Percentiles rank a stretch among this genome's conserved stretches.
These are phyloP conservation scores for Vigna hirtella DNA, from an alignment of 306 rosid species.

Conservation along the genomic window DNA sequence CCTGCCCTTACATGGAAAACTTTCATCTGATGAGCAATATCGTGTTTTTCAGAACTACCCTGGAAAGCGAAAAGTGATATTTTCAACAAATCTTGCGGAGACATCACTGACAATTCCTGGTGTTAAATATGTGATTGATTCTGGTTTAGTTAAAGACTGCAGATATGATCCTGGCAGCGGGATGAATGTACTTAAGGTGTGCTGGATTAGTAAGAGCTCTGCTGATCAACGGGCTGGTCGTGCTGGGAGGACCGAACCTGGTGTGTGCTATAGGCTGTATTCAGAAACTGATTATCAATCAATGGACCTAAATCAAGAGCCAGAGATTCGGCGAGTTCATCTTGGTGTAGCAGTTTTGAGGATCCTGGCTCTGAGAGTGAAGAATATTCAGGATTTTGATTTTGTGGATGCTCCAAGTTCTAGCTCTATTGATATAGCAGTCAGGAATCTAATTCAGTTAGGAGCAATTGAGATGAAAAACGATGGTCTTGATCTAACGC, in stretches of 20 bases:
- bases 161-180: constrained; percentile 86
- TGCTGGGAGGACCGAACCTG: constrained; percentile 97
- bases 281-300: constrained; percentile 70
- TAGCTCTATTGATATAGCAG: constrained; percentile 83
- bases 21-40: constrained; percentile 77
- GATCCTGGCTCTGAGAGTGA: constrained; percentile 86
- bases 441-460: constrained; percentile 76
- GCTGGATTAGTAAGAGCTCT: constrained; percentile 90
- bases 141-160: constrained; percentile 87
- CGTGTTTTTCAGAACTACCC: constrained; percentile 71
- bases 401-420: constrained; percentile 91
- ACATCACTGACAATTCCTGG: constrained; percentile 98
- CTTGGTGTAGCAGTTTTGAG: constrained; percentile 94
- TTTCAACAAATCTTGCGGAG: constrained; percentile 94
- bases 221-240: constrained; percentile 97
- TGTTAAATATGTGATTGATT: constrained; percentile 87
- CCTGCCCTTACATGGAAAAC: constrained; percentile 89
- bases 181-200: constrained; percentile 89
- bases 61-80: constrained; percentile 85
- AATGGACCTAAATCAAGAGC: constrained; percentile 85
- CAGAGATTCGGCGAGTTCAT: constrained; percentile 96
- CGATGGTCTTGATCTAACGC: constrained; percentile 61
- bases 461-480: constrained; percentile 64
- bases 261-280: constrained; percentile 90
- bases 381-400: constrained; percentile 77